A percentile compares a stretch with the other conserved stretches of the same genome.
Conservation (phyloP, 2,329 filamentous ascomycete species). For the Colletotrichum chlorophyti region DNA sequence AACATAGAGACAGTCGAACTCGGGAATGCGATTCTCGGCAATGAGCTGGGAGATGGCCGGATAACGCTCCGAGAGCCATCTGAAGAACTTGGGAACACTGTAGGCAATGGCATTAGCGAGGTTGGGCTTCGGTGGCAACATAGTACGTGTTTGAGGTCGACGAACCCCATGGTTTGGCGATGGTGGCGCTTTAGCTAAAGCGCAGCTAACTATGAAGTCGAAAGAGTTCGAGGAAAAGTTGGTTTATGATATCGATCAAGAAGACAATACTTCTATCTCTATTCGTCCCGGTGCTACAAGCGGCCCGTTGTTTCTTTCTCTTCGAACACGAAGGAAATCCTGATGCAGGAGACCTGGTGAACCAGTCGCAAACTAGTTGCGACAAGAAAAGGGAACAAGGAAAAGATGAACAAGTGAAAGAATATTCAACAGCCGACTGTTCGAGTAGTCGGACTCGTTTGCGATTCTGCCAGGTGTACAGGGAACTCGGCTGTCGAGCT, state of each 20-base stretch:
- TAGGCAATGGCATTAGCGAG: slow-evolving; percentile 14
- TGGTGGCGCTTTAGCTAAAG: slow-evolving; percentile 20
- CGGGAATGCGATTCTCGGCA: slow-evolving; percentile 97
- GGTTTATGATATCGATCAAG: background rate
- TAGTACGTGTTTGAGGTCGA: background rate
- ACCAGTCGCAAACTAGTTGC: slow-evolving; percentile 22
- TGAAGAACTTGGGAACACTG: slow-evolving; percentile 87
- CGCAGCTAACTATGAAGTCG: slow-evolving; percentile 5
- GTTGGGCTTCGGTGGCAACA: background rate
- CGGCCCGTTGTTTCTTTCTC: background rate
- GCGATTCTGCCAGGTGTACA: slow-evolving; percentile 30
- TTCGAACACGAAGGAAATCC: slow-evolving; percentile 22
- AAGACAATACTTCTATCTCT: background rate
- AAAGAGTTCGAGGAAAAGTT: background rate
- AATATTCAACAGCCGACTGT: slow-evolving; percentile 22
- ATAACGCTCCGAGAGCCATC: slow-evolving; percentile 99
- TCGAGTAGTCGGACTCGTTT: slow-evolving; percentile 1
- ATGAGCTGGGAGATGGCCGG: slow-evolving; percentile 98
- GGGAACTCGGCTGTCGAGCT: slow-evolving; percentile 32
- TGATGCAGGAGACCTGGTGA: slow-evolving; percentile 21
- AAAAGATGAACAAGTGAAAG: slow-evolving; percentile 27
- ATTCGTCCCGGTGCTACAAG: slow-evolving; percentile 6
- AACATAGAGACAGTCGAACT: slow-evolving; percentile 96
- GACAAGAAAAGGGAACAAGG: slow-evolving; percentile 17
- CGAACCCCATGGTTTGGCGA: slow-evolving; percentile 38